These are phyloP conservation scores for Xylaria sp. DNA, from an alignment of 2,329 filamentous ascomycete genomes.

Conservation along the genomic window DNA sequence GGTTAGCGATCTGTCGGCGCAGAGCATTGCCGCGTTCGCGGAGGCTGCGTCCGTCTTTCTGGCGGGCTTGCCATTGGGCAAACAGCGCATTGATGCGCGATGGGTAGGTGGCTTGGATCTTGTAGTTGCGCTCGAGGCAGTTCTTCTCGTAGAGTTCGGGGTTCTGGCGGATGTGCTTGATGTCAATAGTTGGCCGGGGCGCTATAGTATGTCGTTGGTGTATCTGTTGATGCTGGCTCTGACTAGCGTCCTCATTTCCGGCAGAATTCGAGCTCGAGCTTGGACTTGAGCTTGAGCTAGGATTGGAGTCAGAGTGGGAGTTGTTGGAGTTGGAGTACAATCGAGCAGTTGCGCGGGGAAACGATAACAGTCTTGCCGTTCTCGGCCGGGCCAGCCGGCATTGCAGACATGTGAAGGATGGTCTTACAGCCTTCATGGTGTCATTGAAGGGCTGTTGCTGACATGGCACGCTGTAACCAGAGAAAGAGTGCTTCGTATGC, in stretches of 20 bases:
- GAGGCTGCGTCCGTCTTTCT: conserved; percentile 68
- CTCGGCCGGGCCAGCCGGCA: conserved; percentile 43
- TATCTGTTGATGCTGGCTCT: conserved; percentile 29
- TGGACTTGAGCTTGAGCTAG: conserved; percentile 8
- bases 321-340: conserved; percentile 29
- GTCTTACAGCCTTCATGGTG: conserved; percentile 41
- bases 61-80: conserved; percentile 68
- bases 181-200: conserved; percentile 81
- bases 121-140: conserved; percentile 87
- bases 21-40: conserved; percentile 75
- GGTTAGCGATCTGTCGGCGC: conserved; percentile 66
- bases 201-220: conserved; percentile 72
- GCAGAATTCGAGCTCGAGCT: not conserved
- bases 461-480: not conserved
- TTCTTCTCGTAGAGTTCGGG: conserved; percentile 83
- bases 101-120: conserved; percentile 63
- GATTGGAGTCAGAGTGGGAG: conserved; percentile 23
- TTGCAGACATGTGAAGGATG: conserved; percentile 44
- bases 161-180: conserved; percentile 91
- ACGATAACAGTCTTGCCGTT: conserved; percentile 35
- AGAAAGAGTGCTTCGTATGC: not conserved
- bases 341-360: conserved; percentile 35
- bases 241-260: conserved; percentile 15
- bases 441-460: conserved; percentile 2
- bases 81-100: conserved; percentile 66